phyloP scores from a whole-genome alignment of 371 early-diverging fungal genomes.

The Mucor irregularis region DNA sequence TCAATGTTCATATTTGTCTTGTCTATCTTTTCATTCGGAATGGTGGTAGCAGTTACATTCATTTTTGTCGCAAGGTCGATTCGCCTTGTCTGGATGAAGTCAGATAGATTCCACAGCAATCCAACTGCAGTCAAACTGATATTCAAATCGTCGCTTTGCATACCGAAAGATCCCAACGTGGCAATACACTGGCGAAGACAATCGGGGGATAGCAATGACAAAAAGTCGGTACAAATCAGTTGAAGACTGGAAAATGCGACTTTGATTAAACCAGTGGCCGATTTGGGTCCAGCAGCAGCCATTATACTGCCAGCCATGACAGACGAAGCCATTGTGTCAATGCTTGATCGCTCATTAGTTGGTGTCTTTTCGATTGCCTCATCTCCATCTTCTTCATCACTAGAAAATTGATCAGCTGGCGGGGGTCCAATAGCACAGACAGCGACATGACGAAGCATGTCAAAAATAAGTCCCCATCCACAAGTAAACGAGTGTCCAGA shows the following conservation, averaged over 20 bases:
- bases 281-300: slow-evolving; percentile 23
- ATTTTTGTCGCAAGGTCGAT: slow-evolving; percentile 45
- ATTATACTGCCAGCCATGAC: slow-evolving; percentile 12
- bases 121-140: slow-evolving; percentile 93
- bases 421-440: slow-evolving; percentile 24
- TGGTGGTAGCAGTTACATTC: not conserved
- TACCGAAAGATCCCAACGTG: slow-evolving; percentile 81
- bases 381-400: slow-evolving; percentile 13
- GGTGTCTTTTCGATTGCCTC: slow-evolving; percentile 14
- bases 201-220: slow-evolving; percentile 75
- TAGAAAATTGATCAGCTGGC: slow-evolving; percentile 18
- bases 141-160: slow-evolving; percentile 90
- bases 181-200: slow-evolving; percentile 83
- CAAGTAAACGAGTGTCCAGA: slow-evolving; percentile 86
- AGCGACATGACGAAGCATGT: slow-evolving; percentile 74
- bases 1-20: slow-evolving; percentile 41
- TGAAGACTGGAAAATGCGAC: slow-evolving; percentile 92
- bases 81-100: slow-evolving; percentile 74
- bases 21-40: slow-evolving; percentile 25
- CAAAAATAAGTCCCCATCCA: slow-evolving; percentile 92
- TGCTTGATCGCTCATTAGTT: slow-evolving; percentile 23
- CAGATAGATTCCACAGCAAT: slow-evolving; percentile 88
- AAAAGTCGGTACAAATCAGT: slow-evolving; percentile 94
- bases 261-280: slow-evolving; percentile 65
- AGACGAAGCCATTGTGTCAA: slow-evolving; percentile 38